These are phyloP conservation scores for Marchantia paleacea DNA, from an alignment of 225 moss, liverwort and hornwort genomes.

Conservation along the genomic window DNA sequence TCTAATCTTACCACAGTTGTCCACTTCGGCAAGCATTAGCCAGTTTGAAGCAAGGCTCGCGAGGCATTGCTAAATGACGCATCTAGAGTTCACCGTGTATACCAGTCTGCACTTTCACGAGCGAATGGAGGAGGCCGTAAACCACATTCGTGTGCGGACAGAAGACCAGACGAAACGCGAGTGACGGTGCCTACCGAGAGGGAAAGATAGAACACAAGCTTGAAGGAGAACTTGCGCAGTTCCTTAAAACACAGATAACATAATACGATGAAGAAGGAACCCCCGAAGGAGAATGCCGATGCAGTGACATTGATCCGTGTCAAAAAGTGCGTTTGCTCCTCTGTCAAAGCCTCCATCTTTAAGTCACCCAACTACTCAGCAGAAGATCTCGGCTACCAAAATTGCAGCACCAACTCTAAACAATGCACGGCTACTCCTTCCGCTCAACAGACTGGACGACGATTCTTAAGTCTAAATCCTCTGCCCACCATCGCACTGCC, in stretches of 20 bases:
- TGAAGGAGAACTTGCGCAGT: constrained; percentile 66
- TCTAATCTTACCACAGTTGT: too few species aligned
- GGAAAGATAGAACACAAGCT: constrained; percentile 69
- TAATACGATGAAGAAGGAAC: constrained; percentile 64
- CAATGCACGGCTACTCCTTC: too few species aligned
- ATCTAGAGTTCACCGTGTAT: neutral
- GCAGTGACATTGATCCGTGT: constrained; percentile 63
- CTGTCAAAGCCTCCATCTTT: constrained; percentile 49
- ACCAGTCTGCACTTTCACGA: neutral
- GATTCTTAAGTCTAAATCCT: too few species aligned
- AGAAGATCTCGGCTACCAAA: too few species aligned
- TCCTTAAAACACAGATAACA: constrained; percentile 69
- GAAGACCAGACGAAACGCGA: neutral
- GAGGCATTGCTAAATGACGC: neutral
- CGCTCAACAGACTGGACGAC: too few species aligned
- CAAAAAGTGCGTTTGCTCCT: constrained; percentile 50
- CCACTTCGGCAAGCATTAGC: too few species aligned
- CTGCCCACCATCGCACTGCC: too few species aligned
- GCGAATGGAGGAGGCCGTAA: neutral
- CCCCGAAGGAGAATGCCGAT: constrained; percentile 58
- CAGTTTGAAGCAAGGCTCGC: too few species aligned
- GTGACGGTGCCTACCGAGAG: constrained; percentile 48
- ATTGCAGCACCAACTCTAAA: too few species aligned
- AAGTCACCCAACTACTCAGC: too few species aligned
- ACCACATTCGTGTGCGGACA: neutral